Base-by-base conservation (phyloP, 352 stramenopile genomes). In the Pythium brachiatum region DNA sequence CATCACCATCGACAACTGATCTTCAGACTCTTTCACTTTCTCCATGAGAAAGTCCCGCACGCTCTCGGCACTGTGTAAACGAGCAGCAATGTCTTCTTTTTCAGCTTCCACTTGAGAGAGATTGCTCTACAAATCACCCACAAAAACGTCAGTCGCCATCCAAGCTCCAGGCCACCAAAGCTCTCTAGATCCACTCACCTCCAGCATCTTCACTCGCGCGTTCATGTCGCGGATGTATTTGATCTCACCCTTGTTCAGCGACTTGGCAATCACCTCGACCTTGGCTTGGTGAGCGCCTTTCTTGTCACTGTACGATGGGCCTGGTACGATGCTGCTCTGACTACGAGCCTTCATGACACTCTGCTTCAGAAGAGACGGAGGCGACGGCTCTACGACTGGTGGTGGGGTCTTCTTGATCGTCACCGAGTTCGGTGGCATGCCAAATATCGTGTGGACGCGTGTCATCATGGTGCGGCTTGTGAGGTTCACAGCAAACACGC, bases 141-240 rank as follows among this genome's bases (percentile, higher is more conserved):
- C 16, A 44, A 8, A 16, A 16, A 48, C 11, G 20, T 48, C 21
- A 48, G 41, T 21, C 20, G 15, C n/a, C 7, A 13, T 11, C n/a
- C n/a, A 20, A 26, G 1, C n/a, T 25, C 26, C 41, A 48, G 18
- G 41, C n/a, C n/a, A n/a, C n/a, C n/a, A n/a, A n/a, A n/a, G n/a
- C n/a, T n/a, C n/a, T n/a, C n/a, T 53, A 5, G 18, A 20, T 2
- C 4, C 20, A 58, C 57, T 32, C 54, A 90, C 81, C 76, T 94
- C 81, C 8, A 94, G 60, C 8, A 71, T 73, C 57, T 89, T 88
- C n/a, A 94, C 72, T 27, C 78, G 75, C 1, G 78, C 88, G 18
- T 82, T 90, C 79, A 94, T 86, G 23, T 94, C 85, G 38, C 89
- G 85, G 47, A 92, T 92, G 8, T 91, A 64, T 64, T 94, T 94